Base-by-base conservation (phyloP, 257 asterid species). In the Solanum lignicaule region DNA sequence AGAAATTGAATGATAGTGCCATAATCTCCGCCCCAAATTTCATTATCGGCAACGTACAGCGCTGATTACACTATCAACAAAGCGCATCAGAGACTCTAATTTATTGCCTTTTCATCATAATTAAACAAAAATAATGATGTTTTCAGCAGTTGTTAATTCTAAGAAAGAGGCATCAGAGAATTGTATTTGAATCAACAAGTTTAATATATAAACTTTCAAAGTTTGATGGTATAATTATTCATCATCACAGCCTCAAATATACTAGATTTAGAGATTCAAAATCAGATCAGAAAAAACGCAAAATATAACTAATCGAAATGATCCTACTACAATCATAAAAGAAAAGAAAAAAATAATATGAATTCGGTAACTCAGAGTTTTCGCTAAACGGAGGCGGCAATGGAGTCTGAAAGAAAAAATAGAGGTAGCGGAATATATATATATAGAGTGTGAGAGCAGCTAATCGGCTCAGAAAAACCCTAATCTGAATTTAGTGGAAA, bases 81-180 rank as follows among this genome's bases (percentile, higher is more conserved):
- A 84, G 90, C 85, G 88, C 78, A 41, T 73, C 90, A 87, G 92
- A 86, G 92, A 90, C 92, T 90, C 91, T 90, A 90, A 88, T 87
- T 90, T 90, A 88, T 90, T 90, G 92, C 92, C 92, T 76, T 39
- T 35, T 4, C 2, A 5, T 32, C 3, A 14, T 27, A 33, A 41
- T 25, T 21, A 12, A 31, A 81, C 5, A 13, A 43, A 18, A 55
- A 55, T 9, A 15, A 8, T 13, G 27, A 83, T 2, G 10, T 83
- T 23, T 52, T 14, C 10, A 3, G 5, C 0, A 29, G n/a, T 32
- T 32, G 15, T 32, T 72, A 2, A 71, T 32, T 2, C 11, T 18
- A 65, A 85, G 21, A 66, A 31, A 84, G n/a, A 85, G 46, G 82
- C 78, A 39, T 85, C 82, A 85, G 82, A 38, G 27, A 85, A n/a